Percentiles rank a stretch among this genome's conserved stretches.
Evolutionary conservation across 106 monocot species (phyloP).

Genomic region (Cymbidium sinense): DNA sequence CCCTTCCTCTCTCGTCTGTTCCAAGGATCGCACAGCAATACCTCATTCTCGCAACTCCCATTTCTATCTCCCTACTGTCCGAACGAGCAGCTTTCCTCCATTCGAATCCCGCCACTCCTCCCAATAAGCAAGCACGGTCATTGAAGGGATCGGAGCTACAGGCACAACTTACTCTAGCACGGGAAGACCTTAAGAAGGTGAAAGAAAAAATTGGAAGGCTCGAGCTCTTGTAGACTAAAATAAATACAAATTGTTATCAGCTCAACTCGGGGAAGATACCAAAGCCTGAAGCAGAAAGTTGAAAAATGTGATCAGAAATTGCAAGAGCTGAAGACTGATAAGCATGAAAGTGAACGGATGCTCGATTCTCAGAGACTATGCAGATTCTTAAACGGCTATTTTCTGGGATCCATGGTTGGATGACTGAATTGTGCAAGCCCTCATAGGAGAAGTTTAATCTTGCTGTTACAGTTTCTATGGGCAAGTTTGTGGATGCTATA

Average conservation of each 20-base stretch:
- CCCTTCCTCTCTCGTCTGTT: too few species aligned
- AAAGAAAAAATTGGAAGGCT: too few species aligned
- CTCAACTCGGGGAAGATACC: constrained; percentile 59
- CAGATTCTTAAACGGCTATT: constrained; percentile 86
- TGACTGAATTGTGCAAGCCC: constrained; percentile 95
- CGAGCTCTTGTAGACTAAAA: too few species aligned
- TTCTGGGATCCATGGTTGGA: constrained; percentile 90
- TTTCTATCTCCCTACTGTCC: too few species aligned
- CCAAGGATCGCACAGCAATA: too few species aligned
- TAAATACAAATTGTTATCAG: constrained; percentile 41
- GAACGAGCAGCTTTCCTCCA: too few species aligned
- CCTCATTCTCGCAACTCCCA: too few species aligned
- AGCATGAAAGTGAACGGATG: constrained; percentile 98
- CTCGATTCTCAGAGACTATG: constrained; percentile 84
- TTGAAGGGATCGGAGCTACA: too few species aligned
- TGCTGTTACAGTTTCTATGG: constrained; percentile 99
- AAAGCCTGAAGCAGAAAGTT: constrained; percentile 68
- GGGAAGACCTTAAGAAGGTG: too few species aligned
- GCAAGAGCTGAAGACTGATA: constrained; percentile 91
- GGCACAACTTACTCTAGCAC: too few species aligned
- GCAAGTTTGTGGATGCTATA: constrained; percentile 98
- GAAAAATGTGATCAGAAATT: constrained; percentile 70
- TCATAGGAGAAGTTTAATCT: constrained; percentile 85
- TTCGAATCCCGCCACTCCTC: too few species aligned
- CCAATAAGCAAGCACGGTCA: too few species aligned